Evolutionary conservation across 2,329 filamentous ascomycete species (phyloP).

Genomic region (Neurospora sp.): DNA sequence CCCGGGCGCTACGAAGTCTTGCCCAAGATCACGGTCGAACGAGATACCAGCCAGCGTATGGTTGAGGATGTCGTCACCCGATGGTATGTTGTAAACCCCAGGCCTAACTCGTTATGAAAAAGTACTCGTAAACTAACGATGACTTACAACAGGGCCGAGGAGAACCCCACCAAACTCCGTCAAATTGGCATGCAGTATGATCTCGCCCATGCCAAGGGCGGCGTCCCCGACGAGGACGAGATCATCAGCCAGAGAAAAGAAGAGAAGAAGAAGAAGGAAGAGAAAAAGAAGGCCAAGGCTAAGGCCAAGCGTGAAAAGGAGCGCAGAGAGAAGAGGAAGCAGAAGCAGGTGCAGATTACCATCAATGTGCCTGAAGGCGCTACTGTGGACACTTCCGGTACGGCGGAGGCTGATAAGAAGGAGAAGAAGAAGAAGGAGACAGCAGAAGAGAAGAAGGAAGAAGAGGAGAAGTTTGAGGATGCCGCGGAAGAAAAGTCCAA

Average conservation of each 20-base stretch:
- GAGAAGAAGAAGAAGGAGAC: conserved; percentile 11
- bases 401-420: conserved; percentile 4
- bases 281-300: conserved; percentile 15
- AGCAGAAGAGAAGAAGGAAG: conserved; percentile 4
- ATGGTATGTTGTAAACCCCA: conserved; percentile 7
- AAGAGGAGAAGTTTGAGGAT: conserved; percentile 14
- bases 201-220: conserved; percentile 49
- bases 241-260: conserved; percentile 20
- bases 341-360: conserved; percentile 13
- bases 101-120: background rate
- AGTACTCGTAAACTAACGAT: background rate
- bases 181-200: conserved; percentile 51
- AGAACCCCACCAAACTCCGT: conserved; percentile 53
- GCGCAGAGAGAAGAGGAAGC: conserved; percentile 1
- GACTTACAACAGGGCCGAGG: conserved; percentile 19
- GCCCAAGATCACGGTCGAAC: conserved; percentile 53
- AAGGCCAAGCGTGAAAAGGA: conserved; percentile 5
- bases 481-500: conserved; percentile 17
- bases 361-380: background rate
- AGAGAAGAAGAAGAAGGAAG: conserved; percentile 20
- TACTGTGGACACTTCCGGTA: background rate
- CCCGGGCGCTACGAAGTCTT: conserved; percentile 59
- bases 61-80: conserved; percentile 51
- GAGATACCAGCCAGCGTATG: conserved; percentile 32
- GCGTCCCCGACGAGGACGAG: conserved; percentile 40